A percentile compares a stretch with the other conserved stretches of the same genome.
These are phyloP conservation scores for Amaranthus tricolor DNA, from an alignment of 179 eudicot species.

Conservation along the genomic window DNA sequence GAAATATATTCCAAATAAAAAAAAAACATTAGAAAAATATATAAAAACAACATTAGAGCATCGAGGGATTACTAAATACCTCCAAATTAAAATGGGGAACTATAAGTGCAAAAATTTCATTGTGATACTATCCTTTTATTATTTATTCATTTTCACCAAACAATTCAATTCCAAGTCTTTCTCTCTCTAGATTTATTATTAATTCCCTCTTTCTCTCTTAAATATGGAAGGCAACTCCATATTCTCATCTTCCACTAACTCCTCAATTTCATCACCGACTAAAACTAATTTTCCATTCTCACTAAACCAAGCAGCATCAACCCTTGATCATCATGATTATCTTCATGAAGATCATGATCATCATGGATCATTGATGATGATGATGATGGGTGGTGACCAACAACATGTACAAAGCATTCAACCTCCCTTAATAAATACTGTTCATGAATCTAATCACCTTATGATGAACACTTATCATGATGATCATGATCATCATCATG, in stretches of 20 bases:
- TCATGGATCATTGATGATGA: neutral
- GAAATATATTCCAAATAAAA: too few species aligned
- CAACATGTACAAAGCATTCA: too few species aligned
- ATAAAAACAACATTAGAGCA: too few species aligned
- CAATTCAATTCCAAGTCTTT: too few species aligned
- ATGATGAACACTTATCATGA: too few species aligned
- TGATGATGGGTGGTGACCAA: too few species aligned
- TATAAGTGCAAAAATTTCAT: neutral
- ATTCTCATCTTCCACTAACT: constrained; percentile 33
- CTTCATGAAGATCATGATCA: neutral
- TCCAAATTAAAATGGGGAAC: too few species aligned
- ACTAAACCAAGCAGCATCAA: constrained; percentile 1
- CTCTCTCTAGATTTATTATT: too few species aligned
- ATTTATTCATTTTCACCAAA: too few species aligned
- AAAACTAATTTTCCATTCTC: constrained; percentile 22
- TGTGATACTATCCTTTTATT: neutral
- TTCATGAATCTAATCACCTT: neutral
- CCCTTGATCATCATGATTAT: neutral
- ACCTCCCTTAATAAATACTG: too few species aligned
- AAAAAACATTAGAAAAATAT: too few species aligned
- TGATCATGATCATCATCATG: neutral
- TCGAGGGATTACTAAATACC: too few species aligned
- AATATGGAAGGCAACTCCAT: constrained; percentile 38
- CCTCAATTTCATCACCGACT: constrained; percentile 19
- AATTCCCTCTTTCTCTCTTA: neutral